Evolutionary conservation across 306 rosid species (phyloP).

Genomic region (Malus sylvestris): DNA sequence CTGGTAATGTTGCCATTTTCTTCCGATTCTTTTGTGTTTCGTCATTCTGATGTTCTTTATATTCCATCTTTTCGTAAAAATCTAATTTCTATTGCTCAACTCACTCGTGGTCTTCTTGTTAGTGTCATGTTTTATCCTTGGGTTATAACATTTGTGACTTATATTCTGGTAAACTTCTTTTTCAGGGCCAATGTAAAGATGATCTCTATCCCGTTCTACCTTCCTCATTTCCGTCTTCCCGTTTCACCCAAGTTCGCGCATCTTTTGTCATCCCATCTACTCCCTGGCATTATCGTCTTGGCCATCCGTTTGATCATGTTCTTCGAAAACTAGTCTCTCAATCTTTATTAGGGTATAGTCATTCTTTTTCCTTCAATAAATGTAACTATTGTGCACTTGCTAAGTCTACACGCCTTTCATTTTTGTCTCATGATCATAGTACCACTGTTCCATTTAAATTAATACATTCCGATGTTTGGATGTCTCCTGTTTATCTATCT

Average conservation of each 20-base stretch:
- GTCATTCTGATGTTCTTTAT: too few species aligned
- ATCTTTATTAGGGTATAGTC: neutral
- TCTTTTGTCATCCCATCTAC: too few species aligned
- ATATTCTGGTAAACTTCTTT: neutral
- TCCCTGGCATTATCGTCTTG: neutral
- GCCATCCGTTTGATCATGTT: neutral
- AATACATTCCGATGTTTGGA: neutral
- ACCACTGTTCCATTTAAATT: neutral
- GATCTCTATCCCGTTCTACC: neutral
- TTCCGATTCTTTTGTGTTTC: too few species aligned
- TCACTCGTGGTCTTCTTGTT: too few species aligned
- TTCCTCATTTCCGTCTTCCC: too few species aligned
- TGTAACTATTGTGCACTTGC: neutral
- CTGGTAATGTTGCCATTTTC: too few species aligned
- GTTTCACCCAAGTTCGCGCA: neutral
- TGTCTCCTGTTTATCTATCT: neutral
- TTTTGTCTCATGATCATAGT: neutral
- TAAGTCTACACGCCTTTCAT: neutral
- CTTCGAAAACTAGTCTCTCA: neutral
- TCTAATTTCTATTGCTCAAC: too few species aligned
- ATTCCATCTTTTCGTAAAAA: too few species aligned
- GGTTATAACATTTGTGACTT: neutral
- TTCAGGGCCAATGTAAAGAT: neutral
- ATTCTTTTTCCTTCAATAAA: neutral
- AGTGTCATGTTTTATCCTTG: neutral